Conservation (phyloP, 2,329 filamentous ascomycete genomes). For the Colletotrichum sp. region DNA sequence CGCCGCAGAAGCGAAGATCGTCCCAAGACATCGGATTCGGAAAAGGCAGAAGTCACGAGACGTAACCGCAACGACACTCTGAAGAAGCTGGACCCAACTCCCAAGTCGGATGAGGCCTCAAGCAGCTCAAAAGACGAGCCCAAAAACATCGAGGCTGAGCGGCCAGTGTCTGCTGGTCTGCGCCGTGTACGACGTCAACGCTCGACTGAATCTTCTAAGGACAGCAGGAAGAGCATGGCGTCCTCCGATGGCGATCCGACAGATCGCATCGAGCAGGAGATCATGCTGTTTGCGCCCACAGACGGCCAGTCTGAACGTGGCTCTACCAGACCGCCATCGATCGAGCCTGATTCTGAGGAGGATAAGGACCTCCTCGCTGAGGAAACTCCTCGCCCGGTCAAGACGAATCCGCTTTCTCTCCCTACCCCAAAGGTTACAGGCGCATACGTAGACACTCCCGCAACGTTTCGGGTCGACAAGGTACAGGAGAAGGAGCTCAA, state of each 20-base stretch:
- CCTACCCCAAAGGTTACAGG: constrained; percentile 60
- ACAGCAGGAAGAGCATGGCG: constrained; percentile 51
- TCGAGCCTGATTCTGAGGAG: constrained; percentile 37
- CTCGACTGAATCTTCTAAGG: constrained; percentile 52
- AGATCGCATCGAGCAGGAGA: constrained; percentile 61
- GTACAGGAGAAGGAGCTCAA: constrained; percentile 25
- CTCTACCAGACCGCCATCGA: constrained; percentile 56
- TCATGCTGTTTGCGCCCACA: constrained; percentile 58
- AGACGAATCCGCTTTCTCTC: constrained; percentile 49
- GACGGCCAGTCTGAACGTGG: constrained; percentile 62
- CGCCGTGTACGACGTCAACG: constrained; percentile 41
- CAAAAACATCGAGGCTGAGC: constrained; percentile 21
- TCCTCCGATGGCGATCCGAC: constrained; percentile 57
- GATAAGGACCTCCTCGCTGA: constrained; percentile 34
- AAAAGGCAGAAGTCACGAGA: not conserved
- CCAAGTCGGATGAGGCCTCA: not conserved
- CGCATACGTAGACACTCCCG: constrained; percentile 62
- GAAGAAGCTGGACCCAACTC: not conserved
- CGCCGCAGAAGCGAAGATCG: not conserved
- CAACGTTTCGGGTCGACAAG: constrained; percentile 46
- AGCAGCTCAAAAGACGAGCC: not conserved
- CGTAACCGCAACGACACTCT: not conserved
- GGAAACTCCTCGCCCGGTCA: constrained; percentile 52
- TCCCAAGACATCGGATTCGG: not conserved
- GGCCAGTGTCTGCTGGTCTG: constrained; percentile 42